phyloP scores from a whole-genome alignment of 306 rosid genomes.

The Erythrophleum fordii region DNA sequence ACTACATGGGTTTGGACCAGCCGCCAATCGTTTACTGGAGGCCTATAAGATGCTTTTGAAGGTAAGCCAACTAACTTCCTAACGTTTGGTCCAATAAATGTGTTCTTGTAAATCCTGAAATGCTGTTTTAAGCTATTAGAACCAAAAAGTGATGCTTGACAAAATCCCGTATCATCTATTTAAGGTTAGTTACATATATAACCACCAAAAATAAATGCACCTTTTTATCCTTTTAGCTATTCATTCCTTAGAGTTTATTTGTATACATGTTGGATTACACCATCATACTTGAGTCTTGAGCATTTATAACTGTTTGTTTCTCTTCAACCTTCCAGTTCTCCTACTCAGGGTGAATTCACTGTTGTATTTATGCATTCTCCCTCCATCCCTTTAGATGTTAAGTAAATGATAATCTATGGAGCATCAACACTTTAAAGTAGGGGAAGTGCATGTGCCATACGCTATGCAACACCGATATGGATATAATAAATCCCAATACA shows the following conservation, averaged over 20 bases:
- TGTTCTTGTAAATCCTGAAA: background rate
- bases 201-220: background rate
- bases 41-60: conserved; percentile 96
- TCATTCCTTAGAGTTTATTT: background rate
- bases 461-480: background rate
- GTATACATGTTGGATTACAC: background rate
- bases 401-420: background rate
- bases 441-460: background rate
- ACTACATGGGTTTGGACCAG: conserved; percentile 98
- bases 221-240: conserved; percentile 5
- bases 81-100: background rate
- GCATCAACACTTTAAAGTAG: background rate
- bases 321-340: background rate
- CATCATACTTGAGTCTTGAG: conserved; percentile 1
- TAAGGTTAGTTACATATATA: background rate
- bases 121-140: background rate
- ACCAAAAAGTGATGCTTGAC: conserved; percentile 19
- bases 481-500: background rate
- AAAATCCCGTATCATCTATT: conserved; percentile 11
- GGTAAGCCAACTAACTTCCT: conserved; percentile 51
- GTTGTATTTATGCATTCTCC: background rate
- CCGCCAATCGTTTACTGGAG: conserved; percentile 93
- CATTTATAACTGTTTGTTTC: conserved; percentile 1
- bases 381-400: background rate
- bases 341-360: background rate